Conservation (phyloP, 306 rosid species). For the Canavalia gladiata region DNA sequence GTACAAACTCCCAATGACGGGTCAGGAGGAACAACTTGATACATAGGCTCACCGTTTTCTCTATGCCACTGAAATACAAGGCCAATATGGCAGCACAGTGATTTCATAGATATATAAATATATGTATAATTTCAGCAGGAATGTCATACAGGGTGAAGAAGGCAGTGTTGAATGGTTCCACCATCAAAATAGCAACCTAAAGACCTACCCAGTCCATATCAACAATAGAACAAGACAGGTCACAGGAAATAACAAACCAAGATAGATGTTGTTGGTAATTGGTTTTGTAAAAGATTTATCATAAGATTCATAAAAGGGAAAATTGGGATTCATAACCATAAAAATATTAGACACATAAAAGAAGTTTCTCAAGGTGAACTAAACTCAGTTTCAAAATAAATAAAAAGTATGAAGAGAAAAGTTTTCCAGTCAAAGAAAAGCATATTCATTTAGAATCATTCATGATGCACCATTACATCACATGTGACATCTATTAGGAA, state of each 20-base stretch:
- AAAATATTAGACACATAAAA: not conserved
- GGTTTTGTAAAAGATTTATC: slow-evolving; percentile 1
- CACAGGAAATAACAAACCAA: slow-evolving; percentile 2
- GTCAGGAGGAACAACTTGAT: slow-evolving; percentile 57
- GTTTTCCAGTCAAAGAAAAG: not conserved
- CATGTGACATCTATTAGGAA: not conserved
- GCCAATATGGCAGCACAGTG: slow-evolving; percentile 41
- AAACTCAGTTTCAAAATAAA: not conserved
- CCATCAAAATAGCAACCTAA: not conserved
- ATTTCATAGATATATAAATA: not conserved
- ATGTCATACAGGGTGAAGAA: slow-evolving; percentile 12
- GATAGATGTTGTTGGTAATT: not conserved
- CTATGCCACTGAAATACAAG: slow-evolving; percentile 56
- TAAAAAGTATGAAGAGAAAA: not conserved
- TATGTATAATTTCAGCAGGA: not conserved
- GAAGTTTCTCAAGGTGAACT: not conserved
- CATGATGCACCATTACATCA: not conserved
- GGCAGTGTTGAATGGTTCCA: slow-evolving; percentile 21
- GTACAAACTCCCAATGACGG: slow-evolving; percentile 44
- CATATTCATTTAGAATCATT: not conserved
- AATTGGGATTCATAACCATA: slow-evolving; percentile 6
- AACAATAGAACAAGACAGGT: not conserved
- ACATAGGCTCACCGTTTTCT: slow-evolving; percentile 50
- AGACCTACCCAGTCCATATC: not conserved
- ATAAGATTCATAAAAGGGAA: not conserved